Percentiles rank a stretch among this genome's conserved stretches.
Conservation (phyloP, 164 flowering plant species). For the Macadamia integrifolia region DNA sequence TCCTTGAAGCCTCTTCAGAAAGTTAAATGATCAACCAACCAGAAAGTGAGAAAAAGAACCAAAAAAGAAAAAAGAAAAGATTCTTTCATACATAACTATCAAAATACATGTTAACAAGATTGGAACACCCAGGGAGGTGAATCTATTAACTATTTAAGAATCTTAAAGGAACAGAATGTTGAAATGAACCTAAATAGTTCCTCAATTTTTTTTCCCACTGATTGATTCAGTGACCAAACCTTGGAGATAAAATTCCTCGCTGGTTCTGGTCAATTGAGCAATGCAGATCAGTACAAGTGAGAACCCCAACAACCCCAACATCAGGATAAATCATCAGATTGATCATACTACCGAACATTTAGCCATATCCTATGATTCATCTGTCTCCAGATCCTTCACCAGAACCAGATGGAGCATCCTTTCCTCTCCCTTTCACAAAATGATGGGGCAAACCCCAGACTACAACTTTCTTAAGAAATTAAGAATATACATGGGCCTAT, state of each 20-base stretch:
- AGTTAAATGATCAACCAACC: too few species aligned
- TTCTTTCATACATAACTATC: too few species aligned
- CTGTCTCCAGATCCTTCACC: not conserved
- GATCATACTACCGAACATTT: not conserved
- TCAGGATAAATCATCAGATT: too few species aligned
- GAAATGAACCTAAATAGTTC: not conserved
- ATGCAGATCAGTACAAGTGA: not conserved
- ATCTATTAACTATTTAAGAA: too few species aligned
- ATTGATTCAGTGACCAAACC: not conserved
- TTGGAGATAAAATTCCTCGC: not conserved
- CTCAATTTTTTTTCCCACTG: not conserved
- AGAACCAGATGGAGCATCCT: not conserved
- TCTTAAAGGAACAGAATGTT: too few species aligned
- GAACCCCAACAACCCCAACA: not conserved
- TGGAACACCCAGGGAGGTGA: too few species aligned
- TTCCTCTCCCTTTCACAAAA: conserved; percentile 9
- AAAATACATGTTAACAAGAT: not conserved
- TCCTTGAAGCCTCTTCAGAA: too few species aligned
- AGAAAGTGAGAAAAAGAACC: too few species aligned
- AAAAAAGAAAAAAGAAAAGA: too few species aligned
- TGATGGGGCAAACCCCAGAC: conserved; percentile 12
- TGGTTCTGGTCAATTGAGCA: not conserved
- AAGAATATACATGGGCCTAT: conserved; percentile 16
- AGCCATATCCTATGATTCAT: not conserved
- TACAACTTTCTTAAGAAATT: conserved; percentile 4